These are phyloP conservation scores for Podospora fimiseda DNA, from an alignment of 495 filamentous ascomycete species.

Conservation along the genomic window DNA sequence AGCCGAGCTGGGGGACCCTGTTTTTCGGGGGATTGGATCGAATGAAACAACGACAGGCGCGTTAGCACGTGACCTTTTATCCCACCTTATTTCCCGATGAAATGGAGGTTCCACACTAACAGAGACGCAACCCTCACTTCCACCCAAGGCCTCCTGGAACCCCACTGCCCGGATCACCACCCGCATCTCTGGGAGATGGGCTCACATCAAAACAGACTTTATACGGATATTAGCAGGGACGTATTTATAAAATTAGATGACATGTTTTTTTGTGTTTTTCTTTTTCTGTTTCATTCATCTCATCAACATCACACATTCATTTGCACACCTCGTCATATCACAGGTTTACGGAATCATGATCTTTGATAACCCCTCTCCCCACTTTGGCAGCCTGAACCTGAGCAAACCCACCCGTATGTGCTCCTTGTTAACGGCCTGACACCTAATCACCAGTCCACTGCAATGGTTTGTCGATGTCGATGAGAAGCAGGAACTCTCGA, in stretches of 20 bases:
- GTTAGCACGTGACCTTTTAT: slow-evolving; percentile 18
- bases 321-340: too few relatives aligned
- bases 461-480: neutral
- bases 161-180: slow-evolving; percentile 11
- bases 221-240: too few relatives aligned
- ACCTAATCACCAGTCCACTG: neutral
- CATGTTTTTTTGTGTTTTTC: too few relatives aligned
- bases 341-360: neutral
- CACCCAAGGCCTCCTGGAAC: slow-evolving; percentile 3
- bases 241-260: too few relatives aligned
- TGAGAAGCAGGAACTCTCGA: too few relatives aligned
- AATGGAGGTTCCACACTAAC: slow-evolving; percentile 20
- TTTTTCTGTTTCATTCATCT: too few relatives aligned
- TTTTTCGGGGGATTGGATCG: slow-evolving; percentile 13
- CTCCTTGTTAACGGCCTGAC: too few relatives aligned
- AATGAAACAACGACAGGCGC: slow-evolving; percentile 15
- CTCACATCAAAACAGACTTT: neutral
- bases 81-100: slow-evolving; percentile 11
- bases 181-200: slow-evolving; percentile 1
- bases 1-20: slow-evolving; percentile 19
- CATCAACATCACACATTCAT: too few relatives aligned
- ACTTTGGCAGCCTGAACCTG: neutral
- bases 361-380: neutral
- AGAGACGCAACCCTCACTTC: slow-evolving; percentile 5
- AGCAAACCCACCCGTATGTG: neutral